Conservation (phyloP, 2,329 filamentous ascomycete species). For the Penicillium sp. region DNA sequence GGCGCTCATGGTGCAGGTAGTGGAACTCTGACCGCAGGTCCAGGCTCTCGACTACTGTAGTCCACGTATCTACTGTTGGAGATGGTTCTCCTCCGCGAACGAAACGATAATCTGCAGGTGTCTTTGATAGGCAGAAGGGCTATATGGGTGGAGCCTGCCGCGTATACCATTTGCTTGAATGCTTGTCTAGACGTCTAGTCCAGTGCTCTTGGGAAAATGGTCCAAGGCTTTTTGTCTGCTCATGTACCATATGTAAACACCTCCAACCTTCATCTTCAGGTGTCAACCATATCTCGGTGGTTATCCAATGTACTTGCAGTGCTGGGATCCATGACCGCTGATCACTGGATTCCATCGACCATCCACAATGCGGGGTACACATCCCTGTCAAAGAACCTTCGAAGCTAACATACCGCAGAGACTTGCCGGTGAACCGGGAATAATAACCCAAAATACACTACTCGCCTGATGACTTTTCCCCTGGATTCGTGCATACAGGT, state of each 20-base stretch:
- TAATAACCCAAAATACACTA: neutral
- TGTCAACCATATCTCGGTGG: neutral
- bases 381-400: neutral
- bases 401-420: neutral
- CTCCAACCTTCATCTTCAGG: neutral
- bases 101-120: conserved; percentile 55
- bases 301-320: neutral
- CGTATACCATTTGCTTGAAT: conserved; percentile 13
- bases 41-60: neutral
- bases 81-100: conserved; percentile 41
- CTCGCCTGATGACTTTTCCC: neutral
- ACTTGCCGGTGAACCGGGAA: neutral
- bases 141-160: conserved; percentile 24
- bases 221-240: neutral
- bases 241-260: neutral
- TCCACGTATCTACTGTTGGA: conserved; percentile 14
- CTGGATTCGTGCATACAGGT: neutral
- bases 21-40: no score
- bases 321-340: conserved; percentile 15
- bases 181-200: conserved; percentile 4
- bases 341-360: neutral
- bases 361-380: conserved; percentile 18
- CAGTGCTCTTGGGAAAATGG: neutral
- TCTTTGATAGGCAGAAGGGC: conserved; percentile 45
- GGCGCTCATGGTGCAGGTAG: no score